Base-by-base conservation (phyloP, 176 grass and related monocot genomes). In the Bonia amplexicaulis region DNA sequence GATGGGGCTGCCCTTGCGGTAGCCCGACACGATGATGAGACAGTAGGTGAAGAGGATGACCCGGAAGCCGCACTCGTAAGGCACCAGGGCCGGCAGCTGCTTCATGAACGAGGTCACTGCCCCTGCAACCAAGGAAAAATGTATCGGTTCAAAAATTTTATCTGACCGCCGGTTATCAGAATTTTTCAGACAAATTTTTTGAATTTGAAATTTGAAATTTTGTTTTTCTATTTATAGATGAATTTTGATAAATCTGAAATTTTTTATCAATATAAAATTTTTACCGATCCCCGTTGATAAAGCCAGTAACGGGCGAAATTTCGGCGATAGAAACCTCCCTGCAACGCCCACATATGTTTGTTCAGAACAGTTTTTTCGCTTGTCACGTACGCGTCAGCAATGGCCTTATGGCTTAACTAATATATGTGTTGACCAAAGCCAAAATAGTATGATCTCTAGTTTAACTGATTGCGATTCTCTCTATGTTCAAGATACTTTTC, bases 1-100 rank as follows among this genome's bases (percentile, higher is more conserved):
- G 9, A 90, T 61, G 12, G 75, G 85, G 52, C 85, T 77, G 0
- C 22, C 63, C 42, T 73, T 82, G 62, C 88, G 76, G 46, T 93
- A 93, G 40, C 44, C 59, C 7, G 91, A 90, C 20, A 82, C 53
- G 16, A 93, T 78, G 76, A 90, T 85, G 68, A 93, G 91, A 70
- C 91, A 90, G 63, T 88, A 90, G 13, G 91, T 88, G 84, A 90
- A 93, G 82, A 93, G 84, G 49, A 80, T 90, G 4, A 93, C 91
- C 66, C 91, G 80, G 64, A 93, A 88, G 25, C 85, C 77, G 64
- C 87, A 71, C 64, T 93, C 91, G 12, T 90, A 90, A 3, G 84
- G 76, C 14, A 67, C 91, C 55, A 87, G 61, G 1, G 88, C 40
- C 15, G 91, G 88, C 81, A 81, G 85, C 61, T 82, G 81, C 76